Evolutionary conservation across 441 rosid genomes (phyloP).

Genomic region (Jatropha multifida): DNA sequence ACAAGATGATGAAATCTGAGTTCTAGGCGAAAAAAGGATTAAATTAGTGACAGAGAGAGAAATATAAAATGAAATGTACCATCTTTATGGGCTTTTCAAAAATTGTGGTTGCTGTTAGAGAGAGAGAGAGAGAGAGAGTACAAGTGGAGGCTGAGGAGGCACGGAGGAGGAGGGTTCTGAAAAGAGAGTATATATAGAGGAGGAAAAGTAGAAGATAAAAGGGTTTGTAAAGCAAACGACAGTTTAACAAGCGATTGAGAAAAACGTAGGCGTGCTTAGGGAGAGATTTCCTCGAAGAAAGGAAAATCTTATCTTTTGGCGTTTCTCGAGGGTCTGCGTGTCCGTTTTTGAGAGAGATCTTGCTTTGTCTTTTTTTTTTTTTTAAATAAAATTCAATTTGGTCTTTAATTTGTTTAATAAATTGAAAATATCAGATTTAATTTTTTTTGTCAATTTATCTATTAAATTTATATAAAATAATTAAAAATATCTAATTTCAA

Average conservation of each 20-base stretch:
- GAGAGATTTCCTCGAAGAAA: conserved; percentile 7
- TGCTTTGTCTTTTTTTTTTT: no score
- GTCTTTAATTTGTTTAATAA: no score
- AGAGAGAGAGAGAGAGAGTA: no score
- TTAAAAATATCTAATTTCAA: no score
- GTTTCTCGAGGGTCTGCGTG: not conserved
- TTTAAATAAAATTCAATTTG: no score
- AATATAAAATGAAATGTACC: not conserved
- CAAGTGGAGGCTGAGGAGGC: not conserved
- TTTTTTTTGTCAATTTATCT: no score
- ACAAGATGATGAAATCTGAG: not conserved
- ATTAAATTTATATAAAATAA: no score
- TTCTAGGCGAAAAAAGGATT: not conserved
- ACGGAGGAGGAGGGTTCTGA: not conserved
- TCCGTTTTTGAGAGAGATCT: no score
- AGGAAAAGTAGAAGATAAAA: not conserved
- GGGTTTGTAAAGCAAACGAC: no score
- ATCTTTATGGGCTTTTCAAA: no score
- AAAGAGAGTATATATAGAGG: conserved; percentile 7
- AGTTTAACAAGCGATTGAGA: not conserved
- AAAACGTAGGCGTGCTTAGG: not conserved
- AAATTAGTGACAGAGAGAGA: not conserved
- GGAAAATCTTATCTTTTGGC: not conserved
- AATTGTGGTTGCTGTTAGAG: no score
- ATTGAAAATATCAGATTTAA: no score